A percentile compares a stretch with the other conserved stretches of the same genome.
Evolutionary conservation across 1,284 basidiomycete genomes (phyloP).

Genomic region (Naganishia albida): DNA sequence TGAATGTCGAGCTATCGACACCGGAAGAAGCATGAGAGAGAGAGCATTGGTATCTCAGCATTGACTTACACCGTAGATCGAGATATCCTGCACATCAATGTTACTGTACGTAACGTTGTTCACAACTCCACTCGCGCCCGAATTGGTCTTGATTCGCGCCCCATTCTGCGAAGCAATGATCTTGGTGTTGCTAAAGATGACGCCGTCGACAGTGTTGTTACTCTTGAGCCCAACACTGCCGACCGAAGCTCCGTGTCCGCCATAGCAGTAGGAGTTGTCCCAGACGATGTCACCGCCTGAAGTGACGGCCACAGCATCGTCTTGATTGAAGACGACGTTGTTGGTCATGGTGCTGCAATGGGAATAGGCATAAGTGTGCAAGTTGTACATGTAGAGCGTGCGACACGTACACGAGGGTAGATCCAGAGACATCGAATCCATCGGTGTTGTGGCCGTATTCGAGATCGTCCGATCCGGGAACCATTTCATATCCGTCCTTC

Average conservation of each 20-base stretch:
- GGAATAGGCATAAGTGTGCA: neutral
- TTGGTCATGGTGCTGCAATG: constrained; percentile 25
- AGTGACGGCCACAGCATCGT: constrained; percentile 67
- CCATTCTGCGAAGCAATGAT: constrained; percentile 38
- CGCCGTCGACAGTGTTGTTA: constrained; percentile 37
- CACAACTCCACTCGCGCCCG: constrained; percentile 36
- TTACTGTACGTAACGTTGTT: constrained; percentile 37
- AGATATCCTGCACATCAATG: constrained; percentile 37
- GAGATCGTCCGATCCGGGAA: constrained; percentile 14
- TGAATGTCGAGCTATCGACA: constrained; percentile 20
- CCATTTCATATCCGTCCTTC: constrained; percentile 32
- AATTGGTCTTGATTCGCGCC: constrained; percentile 40
- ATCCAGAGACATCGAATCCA: constrained; percentile 32
- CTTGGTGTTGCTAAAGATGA: constrained; percentile 37
- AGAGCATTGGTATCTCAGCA: neutral
- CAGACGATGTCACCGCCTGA: constrained; percentile 62
- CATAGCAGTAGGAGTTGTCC: constrained; percentile 60
- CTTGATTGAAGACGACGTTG: constrained; percentile 53
- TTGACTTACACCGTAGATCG: constrained; percentile 36
- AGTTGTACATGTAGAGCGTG: neutral
- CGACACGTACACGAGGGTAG: constrained; percentile 30
- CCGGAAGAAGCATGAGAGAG: neutral
- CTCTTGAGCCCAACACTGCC: constrained; percentile 38
- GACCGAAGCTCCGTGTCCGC: constrained; percentile 65
- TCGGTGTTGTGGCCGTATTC: constrained; percentile 36